These are phyloP conservation scores for Chlorophyllum brunneum DNA, from an alignment of 768 basidiomycete species.

Conservation along the genomic window DNA sequence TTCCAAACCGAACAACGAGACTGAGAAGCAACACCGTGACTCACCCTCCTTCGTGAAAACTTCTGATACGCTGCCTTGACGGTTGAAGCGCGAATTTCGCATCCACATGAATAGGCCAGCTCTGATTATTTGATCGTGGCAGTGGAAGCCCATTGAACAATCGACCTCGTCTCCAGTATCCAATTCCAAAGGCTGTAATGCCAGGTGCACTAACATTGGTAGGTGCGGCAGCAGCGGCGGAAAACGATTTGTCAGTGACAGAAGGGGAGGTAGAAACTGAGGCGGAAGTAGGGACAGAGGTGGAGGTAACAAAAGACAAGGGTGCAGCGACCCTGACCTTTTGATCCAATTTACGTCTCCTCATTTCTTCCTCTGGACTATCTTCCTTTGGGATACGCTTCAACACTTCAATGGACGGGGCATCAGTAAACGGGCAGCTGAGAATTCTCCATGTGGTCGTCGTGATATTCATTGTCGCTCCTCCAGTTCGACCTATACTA, in stretches of 20 bases:
- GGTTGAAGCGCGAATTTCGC: slow-evolving; percentile 42
- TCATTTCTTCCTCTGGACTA: slow-evolving; percentile 6
- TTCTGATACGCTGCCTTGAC: slow-evolving; percentile 41
- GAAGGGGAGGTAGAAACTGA: too few species aligned
- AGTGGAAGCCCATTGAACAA: slow-evolving; percentile 48
- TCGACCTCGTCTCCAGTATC: slow-evolving; percentile 25
- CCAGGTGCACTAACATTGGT: neutral
- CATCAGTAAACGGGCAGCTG: slow-evolving; percentile 1
- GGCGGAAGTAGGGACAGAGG: neutral
- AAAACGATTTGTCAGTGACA: neutral
- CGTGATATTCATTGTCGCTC: neutral
- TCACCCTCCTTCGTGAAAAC: slow-evolving; percentile 34
- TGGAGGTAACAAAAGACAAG: neutral
- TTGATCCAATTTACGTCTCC: neutral
- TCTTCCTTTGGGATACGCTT: neutral
- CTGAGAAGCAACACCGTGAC: slow-evolving; percentile 17
- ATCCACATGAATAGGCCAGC: slow-evolving; percentile 44
- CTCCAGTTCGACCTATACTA: neutral
- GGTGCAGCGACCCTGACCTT: slow-evolving; percentile 6
- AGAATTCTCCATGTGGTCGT: slow-evolving; percentile 6
- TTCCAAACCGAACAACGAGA: too few species aligned
- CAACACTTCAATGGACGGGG: neutral
- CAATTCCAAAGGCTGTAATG: neutral
- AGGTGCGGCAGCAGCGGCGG: neutral
- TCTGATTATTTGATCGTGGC: slow-evolving; percentile 26